Evolutionary conservation across 2,329 filamentous ascomycete species (phyloP).

Genomic region (Sclerotinia minor): DNA sequence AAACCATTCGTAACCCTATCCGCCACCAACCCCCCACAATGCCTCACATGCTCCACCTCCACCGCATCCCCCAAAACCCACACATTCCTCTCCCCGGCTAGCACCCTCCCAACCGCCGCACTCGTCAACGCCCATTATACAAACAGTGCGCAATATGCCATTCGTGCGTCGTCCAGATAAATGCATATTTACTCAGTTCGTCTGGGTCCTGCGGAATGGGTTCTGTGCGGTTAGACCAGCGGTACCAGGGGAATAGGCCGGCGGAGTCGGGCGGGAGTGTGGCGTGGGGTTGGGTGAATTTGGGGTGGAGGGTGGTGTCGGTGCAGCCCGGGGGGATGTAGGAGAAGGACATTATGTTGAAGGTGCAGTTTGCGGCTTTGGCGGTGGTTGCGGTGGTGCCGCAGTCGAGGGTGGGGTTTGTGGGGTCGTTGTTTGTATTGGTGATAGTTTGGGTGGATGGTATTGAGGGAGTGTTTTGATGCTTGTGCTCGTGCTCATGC

Average conservation of each 20-base stretch:
- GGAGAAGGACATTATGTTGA: not conserved
- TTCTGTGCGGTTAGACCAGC: not conserved
- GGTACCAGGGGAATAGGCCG: not conserved
- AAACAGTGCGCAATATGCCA: not conserved
- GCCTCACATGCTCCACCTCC: not conserved
- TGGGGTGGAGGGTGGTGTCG: not conserved
- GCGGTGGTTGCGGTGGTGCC: not conserved
- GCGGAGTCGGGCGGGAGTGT: not conserved
- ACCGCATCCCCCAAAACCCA: constrained; percentile 4
- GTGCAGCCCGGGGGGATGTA: not conserved
- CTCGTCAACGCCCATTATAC: not conserved
- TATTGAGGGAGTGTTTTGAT: not conserved
- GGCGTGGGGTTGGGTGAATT: not conserved
- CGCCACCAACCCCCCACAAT: not conserved
- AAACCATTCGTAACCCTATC: not conserved
- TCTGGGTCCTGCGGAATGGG: not conserved
- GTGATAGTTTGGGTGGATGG: not conserved
- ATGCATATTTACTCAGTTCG: not conserved
- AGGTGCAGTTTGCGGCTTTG: not conserved
- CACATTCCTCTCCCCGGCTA: not conserved
- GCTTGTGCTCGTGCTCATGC: not conserved
- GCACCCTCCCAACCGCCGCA: not conserved
- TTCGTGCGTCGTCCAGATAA: not conserved
- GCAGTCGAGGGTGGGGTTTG: not conserved
- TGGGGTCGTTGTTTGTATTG: not conserved